Base-by-base conservation (phyloP, 2,329 filamentous ascomycete species). In the Torrubiellomyces zombiae region DNA sequence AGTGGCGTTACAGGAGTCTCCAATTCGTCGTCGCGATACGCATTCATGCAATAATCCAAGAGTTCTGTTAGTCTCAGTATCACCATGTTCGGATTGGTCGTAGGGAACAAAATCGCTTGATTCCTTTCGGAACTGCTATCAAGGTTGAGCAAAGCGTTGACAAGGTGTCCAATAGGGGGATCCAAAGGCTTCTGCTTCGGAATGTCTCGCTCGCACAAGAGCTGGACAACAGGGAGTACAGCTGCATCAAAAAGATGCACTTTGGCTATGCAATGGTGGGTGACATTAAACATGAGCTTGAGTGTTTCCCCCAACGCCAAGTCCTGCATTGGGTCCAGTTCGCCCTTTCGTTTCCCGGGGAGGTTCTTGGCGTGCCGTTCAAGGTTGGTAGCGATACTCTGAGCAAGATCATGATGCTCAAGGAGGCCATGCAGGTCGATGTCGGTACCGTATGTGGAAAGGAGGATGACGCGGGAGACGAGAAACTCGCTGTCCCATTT, bases 231-330 rank as follows among this genome's bases (percentile, higher is more conserved):
- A 30, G 71, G 61, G 8, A 72, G 63, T 20, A 91, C 63, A 3
- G 75, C 70, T 13, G 65, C 55, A 2, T 69, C 69, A 42, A 94
- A 91, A 1, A 58, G 51, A 1, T 56, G 46, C 4, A 55, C 51
- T 14, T 75, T 60, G 20, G 73, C 60, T 4, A 72, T 68, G 36
- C 75, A 76, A 40, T 74, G 72, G 38, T 85, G 74, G 2, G 77
- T 78, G 26, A 93, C 60, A 48, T 94, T 94, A 60, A 91, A 95
- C 25, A 92, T 54, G 20, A 95, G 61, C 43, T 92, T 94, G 24
- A 89, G 56, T 0, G 78, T 86, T 48, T 95, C 86, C 7, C 62
- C 63, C 18, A 95, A 60, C 1, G 85, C 82, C 68, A 86, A 71
- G 30, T 77, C 71, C 34, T 77, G 71, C 63, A 85, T 78, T 0